These are phyloP conservation scores for Cytospora mali DNA, from an alignment of 2,329 filamentous ascomycete species.

Conservation along the genomic window DNA sequence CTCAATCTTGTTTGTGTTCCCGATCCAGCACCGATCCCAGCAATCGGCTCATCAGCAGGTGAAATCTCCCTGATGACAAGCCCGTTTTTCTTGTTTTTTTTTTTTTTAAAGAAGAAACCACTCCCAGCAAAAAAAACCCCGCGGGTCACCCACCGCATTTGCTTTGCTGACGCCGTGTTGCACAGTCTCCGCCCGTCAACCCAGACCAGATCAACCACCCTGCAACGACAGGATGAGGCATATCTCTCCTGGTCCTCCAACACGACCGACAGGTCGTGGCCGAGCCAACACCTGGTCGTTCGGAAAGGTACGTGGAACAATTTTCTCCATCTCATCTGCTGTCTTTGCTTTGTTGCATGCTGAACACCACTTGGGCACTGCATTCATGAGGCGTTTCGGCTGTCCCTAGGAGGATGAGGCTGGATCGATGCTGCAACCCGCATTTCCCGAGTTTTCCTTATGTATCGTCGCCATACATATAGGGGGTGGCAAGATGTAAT, in stretches of 20 bases:
- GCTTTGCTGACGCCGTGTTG: slow-evolving; percentile 21
- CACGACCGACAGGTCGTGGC: slow-evolving; percentile 12
- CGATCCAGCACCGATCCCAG: neutral
- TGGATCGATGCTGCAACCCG: slow-evolving; percentile 1
- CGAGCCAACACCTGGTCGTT: slow-evolving; percentile 29
- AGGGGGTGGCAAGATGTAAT: slow-evolving; percentile 10
- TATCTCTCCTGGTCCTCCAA: slow-evolving; percentile 27
- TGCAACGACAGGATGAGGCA: slow-evolving; percentile 23
- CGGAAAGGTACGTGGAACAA: slow-evolving; percentile 23
- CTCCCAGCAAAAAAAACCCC: slow-evolving; percentile 14
- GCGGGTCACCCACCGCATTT: slow-evolving; percentile 7
- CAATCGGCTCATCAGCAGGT: neutral
- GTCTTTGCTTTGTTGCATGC: neutral
- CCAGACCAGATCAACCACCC: neutral
- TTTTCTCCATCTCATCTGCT: slow-evolving; percentile 1
- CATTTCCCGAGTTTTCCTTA: slow-evolving; percentile 10
- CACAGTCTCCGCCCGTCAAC: neutral
- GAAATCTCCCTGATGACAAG: too few species aligned
- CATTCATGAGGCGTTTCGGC: neutral
- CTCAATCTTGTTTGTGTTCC: neutral
- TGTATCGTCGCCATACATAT: slow-evolving; percentile 16
- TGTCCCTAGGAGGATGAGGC: neutral
- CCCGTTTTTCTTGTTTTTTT: too few species aligned
- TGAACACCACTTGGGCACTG: neutral
- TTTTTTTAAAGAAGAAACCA: too few species aligned